Conservation (phyloP, 1,284 basidiomycete species). For the Austropuccinia psidii region DNA sequence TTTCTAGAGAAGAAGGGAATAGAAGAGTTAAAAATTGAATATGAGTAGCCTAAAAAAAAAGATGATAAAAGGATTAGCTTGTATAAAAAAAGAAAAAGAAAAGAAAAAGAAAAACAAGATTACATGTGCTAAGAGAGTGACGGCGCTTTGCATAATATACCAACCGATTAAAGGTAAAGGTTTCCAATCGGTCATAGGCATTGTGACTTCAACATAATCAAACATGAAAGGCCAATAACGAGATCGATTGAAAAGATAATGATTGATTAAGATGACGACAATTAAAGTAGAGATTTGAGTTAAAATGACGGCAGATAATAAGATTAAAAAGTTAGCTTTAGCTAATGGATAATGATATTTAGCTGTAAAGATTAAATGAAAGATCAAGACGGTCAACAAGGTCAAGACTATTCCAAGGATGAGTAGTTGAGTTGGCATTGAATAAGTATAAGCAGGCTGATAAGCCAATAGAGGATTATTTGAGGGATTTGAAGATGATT, state of each 20-base stretch:
- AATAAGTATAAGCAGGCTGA: conserved; percentile 56
- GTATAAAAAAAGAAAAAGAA: neutral
- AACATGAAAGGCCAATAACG: conserved; percentile 88
- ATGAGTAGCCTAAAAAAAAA: conserved; percentile 67
- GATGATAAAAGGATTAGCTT: conserved; percentile 9
- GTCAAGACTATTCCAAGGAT: conserved; percentile 79
- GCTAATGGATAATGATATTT: conserved; percentile 95
- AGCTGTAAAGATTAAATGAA: conserved; percentile 87
- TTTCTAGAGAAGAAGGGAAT: conserved; percentile 87
- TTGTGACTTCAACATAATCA: conserved; percentile 64
- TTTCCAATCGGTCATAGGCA: conserved; percentile 66
- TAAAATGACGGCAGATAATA: conserved; percentile 69
- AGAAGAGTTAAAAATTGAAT: conserved; percentile 95
- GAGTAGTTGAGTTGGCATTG: conserved; percentile 83
- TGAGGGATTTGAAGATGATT: conserved; percentile 50
- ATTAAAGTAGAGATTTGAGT: conserved; percentile 69
- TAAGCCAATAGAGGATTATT: conserved; percentile 40
- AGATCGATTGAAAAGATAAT: conserved; percentile 58
- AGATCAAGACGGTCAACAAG: conserved; percentile 74
- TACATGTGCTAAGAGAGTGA: conserved; percentile 37
- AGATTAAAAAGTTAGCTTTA: conserved; percentile 80
- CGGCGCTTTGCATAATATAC: conserved; percentile 50
- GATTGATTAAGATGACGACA: conserved; percentile 67
- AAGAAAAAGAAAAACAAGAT: conserved; percentile 1
- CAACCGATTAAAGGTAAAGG: conserved; percentile 65